Evolutionary conservation across 805 yeast species (phyloP), one percentile per base, ranked within the genome.

Genomic region (Candida krabiensis): DNA sequence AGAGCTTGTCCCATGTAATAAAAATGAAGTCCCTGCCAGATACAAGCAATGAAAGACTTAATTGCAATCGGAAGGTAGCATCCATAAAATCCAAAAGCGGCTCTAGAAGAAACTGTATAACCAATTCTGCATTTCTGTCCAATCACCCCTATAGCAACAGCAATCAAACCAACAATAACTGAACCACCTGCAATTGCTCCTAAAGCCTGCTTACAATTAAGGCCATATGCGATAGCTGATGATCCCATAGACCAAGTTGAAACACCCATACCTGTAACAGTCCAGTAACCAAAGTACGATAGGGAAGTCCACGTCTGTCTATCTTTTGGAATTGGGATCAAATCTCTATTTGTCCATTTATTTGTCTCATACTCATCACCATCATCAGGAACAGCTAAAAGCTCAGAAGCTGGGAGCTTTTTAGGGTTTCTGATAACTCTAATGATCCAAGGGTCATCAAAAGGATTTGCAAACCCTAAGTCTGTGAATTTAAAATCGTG

Each of bases 121-220:
- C 79, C 78, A 33, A 75, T 64, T 46, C 72, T 75, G 61, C 69
- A 73, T 31, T 71, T 69, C n/a, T 58, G 54, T 21, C 82, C 82
- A 5, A 76, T 76, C 37, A 61, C 63, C n/a, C 76, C 71, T 50
- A 74, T 75, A 7, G 73, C 63, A 23, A 71, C 51, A 5, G 79
- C 71, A 41, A 69, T 63, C 3, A 59, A 15, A 32, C 70, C 61
- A 11, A 75, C 70, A 13, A 76, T 46, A 9, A 67, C 47, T 49
- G 75, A 74, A 28, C 77, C 80, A 5, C 73, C 52, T 23, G 69
- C 61, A 37, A 64, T 61, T 19, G 70, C 62, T 7, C 71, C 71
- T 45, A 76, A 65, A 12, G 73, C 66, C 38, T 73, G 42, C 44
- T 55, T 44, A 14, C 47, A 40, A 25, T 44, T 37, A 21, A 38